Evolutionary conservation across 805 yeast genomes (phyloP).

Genomic region (Yueomyces sinensis): DNA sequence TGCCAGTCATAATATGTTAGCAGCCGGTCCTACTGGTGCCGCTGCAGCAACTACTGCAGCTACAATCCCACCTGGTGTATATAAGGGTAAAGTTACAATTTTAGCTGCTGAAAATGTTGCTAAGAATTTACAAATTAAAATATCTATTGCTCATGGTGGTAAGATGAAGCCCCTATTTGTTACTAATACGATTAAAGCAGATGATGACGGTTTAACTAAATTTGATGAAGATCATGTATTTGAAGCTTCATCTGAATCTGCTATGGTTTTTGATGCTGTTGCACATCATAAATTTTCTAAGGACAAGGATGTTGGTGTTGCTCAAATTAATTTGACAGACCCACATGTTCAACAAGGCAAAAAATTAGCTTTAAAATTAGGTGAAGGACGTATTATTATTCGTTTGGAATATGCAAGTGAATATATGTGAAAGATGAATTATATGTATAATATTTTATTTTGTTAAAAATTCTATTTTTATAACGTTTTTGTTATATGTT

Average conservation of each 20-base stretch:
- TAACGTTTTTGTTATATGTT: no score
- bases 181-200: constrained; percentile 45
- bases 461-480: no score
- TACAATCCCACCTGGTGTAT: constrained; percentile 21
- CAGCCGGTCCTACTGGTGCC: not conserved
- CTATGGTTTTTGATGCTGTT: constrained; percentile 44
- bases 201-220: constrained; percentile 29
- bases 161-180: constrained; percentile 44
- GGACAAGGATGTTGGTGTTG: constrained; percentile 48
- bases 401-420: constrained; percentile 15
- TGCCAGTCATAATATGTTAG: constrained; percentile 14
- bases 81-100: constrained; percentile 43
- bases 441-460: no score
- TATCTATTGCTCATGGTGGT: constrained; percentile 33
- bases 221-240: constrained; percentile 60
- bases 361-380: constrained; percentile 19
- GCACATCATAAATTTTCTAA: constrained; percentile 66
- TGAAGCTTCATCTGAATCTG: constrained; percentile 50
- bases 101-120: constrained; percentile 34
- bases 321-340: constrained; percentile 38
- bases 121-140: constrained; percentile 37
- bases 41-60: constrained; percentile 15
- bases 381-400: constrained; percentile 19
- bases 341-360: constrained; percentile 21
- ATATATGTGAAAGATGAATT: no score